Percentiles rank a stretch among this genome's conserved stretches.
phyloP scores from a whole-genome alignment of 2,329 filamentous ascomycete species.

The Aspergillus sp. region DNA sequence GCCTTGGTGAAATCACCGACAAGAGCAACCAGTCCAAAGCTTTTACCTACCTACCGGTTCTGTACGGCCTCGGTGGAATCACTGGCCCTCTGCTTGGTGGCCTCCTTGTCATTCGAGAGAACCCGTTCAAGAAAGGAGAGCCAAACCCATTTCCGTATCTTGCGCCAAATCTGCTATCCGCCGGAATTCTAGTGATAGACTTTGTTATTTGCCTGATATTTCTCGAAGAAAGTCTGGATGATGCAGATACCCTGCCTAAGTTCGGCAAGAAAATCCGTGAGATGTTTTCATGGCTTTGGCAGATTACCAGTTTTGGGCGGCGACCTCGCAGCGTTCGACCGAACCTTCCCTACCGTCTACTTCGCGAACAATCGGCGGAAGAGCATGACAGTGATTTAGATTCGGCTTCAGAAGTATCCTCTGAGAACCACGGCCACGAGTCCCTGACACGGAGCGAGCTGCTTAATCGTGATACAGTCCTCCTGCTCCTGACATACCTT shows the following conservation, averaged over 20 bases:
- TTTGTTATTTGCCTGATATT: constrained; percentile 74
- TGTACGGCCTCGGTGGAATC: constrained; percentile 94
- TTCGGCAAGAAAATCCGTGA: constrained; percentile 58
- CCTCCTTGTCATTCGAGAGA: constrained; percentile 67
- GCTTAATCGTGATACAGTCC: constrained; percentile 75
- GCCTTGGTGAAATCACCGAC: constrained; percentile 91
- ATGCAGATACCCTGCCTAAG: constrained; percentile 60
- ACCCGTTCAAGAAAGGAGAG: constrained; percentile 53
- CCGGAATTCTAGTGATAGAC: constrained; percentile 69
- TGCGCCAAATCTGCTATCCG: constrained; percentile 77
- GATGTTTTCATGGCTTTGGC: constrained; percentile 68
- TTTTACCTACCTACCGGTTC: constrained; percentile 90
- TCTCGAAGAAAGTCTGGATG: constrained; percentile 81
- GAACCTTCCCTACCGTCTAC: constrained; percentile 28
- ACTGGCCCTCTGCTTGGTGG: constrained; percentile 91
- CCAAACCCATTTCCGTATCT: constrained; percentile 74
- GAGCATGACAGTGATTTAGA: constrained; percentile 46
- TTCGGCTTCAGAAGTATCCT: constrained; percentile 42
- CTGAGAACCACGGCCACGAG: constrained; percentile 42
- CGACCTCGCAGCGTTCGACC: constrained; percentile 60
- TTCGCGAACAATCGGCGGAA: constrained; percentile 25
- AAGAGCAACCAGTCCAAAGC: constrained; percentile 89
- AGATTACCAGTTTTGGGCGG: constrained; percentile 59
- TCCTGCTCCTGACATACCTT: constrained; percentile 81
- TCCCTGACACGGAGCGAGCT: constrained; percentile 60